Base-by-base conservation (phyloP, 345 rosid species). In the Eucalyptus microcorys region DNA sequence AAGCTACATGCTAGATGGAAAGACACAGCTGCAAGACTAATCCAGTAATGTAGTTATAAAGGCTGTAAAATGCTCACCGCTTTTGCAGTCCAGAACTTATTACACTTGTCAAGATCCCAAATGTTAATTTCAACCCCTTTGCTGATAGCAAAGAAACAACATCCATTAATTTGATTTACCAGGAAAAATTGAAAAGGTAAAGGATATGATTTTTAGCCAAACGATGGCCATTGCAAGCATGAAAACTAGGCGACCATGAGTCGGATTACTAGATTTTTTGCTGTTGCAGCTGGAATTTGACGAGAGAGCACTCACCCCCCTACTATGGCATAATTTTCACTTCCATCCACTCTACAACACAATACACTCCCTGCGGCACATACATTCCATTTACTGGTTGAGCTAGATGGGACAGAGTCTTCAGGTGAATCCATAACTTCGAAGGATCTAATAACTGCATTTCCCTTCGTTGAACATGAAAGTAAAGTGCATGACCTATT, bases 71-170 rank as follows among this genome's bases (percentile, higher is more conserved):
- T 30, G 86, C 97, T 96, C 90, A 96, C 99, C 12, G 95, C 89
- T 93, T 97, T 96, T 47, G 98, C 97, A 85, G 92, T 93, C 98
- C 98, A 95, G 84, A 94, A 91, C 92, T 93, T 95, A 16, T 92
- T 48, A 88, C 94, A 90, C 88, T 92, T 93, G 89, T 95, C 96
- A 85, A 98, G 92, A 93, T 97, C 98, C 99, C 99, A 98, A 76
- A 95, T 49, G 91, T 93, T 96, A 89, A 93, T 92, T 93, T 97
- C 99, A 90, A 97, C 95, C 52, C 96, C 95, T 88, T 92, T 97
- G 93, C 98, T 98, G 95, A 86, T 34, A 15, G 59, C 84, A 61
- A 87, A 87, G 87, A 89, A 37, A 79, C 32, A 49, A 86, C 81
- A 68, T 11, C 42, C 45, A 86, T 57, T 61, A 85, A 47, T 88